Conservation (phyloP, 176 grass and related monocot species). For the Oryza rufipogon region DNA sequence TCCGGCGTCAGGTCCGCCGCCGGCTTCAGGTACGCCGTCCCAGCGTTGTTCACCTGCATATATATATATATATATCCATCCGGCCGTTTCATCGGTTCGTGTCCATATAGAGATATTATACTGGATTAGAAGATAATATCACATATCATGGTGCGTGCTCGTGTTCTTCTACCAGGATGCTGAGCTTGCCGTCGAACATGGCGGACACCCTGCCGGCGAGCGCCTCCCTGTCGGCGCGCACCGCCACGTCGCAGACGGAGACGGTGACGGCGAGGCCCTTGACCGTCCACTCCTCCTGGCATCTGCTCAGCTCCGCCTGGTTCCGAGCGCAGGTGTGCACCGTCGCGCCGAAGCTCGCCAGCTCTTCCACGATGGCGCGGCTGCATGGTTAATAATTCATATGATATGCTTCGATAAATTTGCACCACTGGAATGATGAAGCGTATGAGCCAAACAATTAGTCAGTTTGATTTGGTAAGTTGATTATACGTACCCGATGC, state of each 20-base stretch:
- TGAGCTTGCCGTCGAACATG: constrained; percentile 40
- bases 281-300: constrained; percentile 33
- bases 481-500: neutral
- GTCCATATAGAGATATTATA: too few species aligned
- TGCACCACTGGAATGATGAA: too few species aligned
- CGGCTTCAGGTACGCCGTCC: neutral
- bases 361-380: constrained; percentile 44
- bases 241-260: constrained; percentile 46
- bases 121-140: too few species aligned
- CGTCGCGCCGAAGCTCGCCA: constrained; percentile 37
- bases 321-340: constrained; percentile 52
- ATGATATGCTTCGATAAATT: too few species aligned
- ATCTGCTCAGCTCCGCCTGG: constrained; percentile 18
- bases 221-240: constrained; percentile 21
- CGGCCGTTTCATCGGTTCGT: neutral
- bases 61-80: too few species aligned
- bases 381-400: neutral
- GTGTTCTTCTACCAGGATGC: constrained; percentile 36
- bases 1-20: neutral
- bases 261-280: constrained; percentile 21
- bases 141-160: too few species aligned
- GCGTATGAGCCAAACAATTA: too few species aligned
- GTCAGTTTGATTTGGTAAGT: too few species aligned
- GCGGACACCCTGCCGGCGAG: constrained; percentile 4
- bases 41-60: constrained; percentile 33